Evolutionary conservation across 306 rosid species (phyloP), one percentile per base, ranked within the genome.

Genomic region (Gastrolobium villosum): DNA sequence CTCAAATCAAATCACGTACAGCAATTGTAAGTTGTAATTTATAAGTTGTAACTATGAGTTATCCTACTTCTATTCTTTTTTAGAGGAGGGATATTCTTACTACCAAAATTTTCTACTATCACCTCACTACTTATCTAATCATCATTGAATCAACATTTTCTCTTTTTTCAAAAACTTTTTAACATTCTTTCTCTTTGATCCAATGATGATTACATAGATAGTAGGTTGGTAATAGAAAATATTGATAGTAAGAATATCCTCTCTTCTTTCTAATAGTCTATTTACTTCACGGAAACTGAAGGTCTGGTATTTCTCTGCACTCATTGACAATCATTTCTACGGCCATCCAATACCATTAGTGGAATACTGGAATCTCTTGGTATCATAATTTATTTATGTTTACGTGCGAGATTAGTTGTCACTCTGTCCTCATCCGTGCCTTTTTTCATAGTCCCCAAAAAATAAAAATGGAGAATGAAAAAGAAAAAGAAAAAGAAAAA

Each of bases 341-440:
- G 26, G 26, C 26, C 66, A 9, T 13, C 66, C 26, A 63, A 56
- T 6, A 7, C 4, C 31, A 39, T 11, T 13, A n/a, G 60, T n/a
- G n/a, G n/a, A n/a, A n/a, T n/a, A n/a, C 26, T 30, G 59, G 45
- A 30, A 73, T 41, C 34, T 43, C 28, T 74, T 10, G 30, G 10
- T 31, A 10, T 73, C 45, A 6, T 74, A 59, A 44, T 44, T 74
- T 60, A n/a, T 44, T 74, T 59, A n/a, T 34, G 36, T 32, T 54
- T 55, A 15, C 15, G 28, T 26, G 53, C 10, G 32, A 44, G 7
- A 40, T 9, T 65, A 53, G 53, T 14, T 54, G 75, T 65, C 74
- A 32, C 36, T 6, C 10, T 10, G 31, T 55, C 9, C 59, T 0
- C 31, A 3, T 5, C 20, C 10, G 50, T 64, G 39, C 37, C 50